phyloP scores from a whole-genome alignment of 192 early-diverging fungal species.

The Coemansia asiatica region DNA sequence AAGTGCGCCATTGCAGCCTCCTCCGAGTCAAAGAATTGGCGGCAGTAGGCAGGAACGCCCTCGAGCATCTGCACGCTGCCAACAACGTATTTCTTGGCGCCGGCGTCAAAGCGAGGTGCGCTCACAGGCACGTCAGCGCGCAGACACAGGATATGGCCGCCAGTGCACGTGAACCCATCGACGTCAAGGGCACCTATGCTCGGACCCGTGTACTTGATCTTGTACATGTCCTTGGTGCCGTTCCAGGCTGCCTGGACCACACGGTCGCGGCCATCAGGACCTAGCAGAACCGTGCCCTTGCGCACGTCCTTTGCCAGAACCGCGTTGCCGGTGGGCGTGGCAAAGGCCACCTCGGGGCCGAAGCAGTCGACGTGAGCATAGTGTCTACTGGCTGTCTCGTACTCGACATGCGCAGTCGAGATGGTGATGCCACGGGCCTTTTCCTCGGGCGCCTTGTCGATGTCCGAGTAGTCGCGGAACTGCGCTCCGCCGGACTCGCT shows the following conservation, averaged over 20 bases:
- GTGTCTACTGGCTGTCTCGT: conserved; percentile 86
- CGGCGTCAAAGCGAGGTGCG: neutral
- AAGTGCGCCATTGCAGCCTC: conserved; percentile 23
- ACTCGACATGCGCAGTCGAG: conserved; percentile 94
- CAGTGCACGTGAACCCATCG: conserved; percentile 40
- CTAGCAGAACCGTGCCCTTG: conserved; percentile 26
- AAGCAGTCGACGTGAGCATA: conserved; percentile 91
- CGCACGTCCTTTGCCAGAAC: conserved; percentile 18
- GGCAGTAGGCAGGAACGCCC: neutral
- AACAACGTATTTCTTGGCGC: neutral
- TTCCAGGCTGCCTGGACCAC: conserved; percentile 25
- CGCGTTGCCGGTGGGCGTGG: conserved; percentile 12
- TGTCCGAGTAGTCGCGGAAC: conserved; percentile 94
- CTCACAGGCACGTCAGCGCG: conserved; percentile 24
- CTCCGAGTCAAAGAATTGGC: neutral
- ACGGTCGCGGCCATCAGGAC: conserved; percentile 31
- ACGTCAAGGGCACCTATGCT: neutral
- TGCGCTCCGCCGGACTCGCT: conserved; percentile 75
- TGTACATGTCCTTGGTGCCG: conserved; percentile 33
- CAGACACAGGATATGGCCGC: conserved; percentile 41
- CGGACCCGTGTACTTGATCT: conserved; percentile 5
- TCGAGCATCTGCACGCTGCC: conserved; percentile 4
- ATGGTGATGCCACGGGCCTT: conserved; percentile 98
- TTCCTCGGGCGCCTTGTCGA: conserved; percentile 99
- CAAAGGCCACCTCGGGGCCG: conserved; percentile 30